These are phyloP conservation scores for Stevia rebaudiana DNA, from an alignment of 140 eudicot genomes.

Conservation along the genomic window DNA sequence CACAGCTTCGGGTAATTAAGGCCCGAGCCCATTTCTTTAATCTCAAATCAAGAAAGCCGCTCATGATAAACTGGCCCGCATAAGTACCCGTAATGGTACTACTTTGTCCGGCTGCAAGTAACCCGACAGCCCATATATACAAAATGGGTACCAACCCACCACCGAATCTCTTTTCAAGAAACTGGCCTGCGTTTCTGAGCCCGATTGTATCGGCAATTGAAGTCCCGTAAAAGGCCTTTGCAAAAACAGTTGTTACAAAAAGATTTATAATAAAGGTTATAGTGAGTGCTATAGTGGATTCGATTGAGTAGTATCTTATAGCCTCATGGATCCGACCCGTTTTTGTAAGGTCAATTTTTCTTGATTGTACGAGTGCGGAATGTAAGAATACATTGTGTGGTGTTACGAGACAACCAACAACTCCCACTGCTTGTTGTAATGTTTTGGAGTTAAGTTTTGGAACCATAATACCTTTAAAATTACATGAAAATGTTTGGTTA, in stretches of 20 bases:
- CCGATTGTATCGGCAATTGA: slow-evolving; percentile 64
- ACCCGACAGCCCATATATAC: slow-evolving; percentile 90
- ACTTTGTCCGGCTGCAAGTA: slow-evolving; percentile 96
- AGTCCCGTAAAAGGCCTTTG: slow-evolving; percentile 91
- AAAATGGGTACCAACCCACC: slow-evolving; percentile 83
- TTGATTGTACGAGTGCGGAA: slow-evolving; percentile 89
- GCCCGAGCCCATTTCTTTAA: slow-evolving; percentile 86
- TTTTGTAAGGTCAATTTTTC: slow-evolving; percentile 69
- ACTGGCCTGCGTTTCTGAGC: slow-evolving; percentile 81
- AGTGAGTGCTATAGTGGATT: slow-evolving; percentile 60
- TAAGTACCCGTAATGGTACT: slow-evolving; percentile 94
- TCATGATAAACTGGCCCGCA: slow-evolving; percentile 96
- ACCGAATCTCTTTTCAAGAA: slow-evolving; percentile 73
- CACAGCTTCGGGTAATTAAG: slow-evolving; percentile 80
- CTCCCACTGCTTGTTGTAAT: slow-evolving; percentile 82
- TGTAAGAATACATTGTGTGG: slow-evolving; percentile 97
- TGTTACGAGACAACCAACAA: slow-evolving; percentile 91
- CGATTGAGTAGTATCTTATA: slow-evolving; percentile 80
- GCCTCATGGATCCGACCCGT: slow-evolving; percentile 85
- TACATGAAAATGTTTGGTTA: background rate
- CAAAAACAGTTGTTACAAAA: slow-evolving; percentile 84
- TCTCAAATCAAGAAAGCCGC: slow-evolving; percentile 72
- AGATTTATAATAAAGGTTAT: slow-evolving; percentile 79
- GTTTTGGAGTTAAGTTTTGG: slow-evolving; percentile 88
- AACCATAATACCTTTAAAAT: slow-evolving; percentile 58